Evolutionary conservation across 805 yeast genomes (phyloP).

Genomic region (Wickerhamomyces rabaulensis): DNA sequence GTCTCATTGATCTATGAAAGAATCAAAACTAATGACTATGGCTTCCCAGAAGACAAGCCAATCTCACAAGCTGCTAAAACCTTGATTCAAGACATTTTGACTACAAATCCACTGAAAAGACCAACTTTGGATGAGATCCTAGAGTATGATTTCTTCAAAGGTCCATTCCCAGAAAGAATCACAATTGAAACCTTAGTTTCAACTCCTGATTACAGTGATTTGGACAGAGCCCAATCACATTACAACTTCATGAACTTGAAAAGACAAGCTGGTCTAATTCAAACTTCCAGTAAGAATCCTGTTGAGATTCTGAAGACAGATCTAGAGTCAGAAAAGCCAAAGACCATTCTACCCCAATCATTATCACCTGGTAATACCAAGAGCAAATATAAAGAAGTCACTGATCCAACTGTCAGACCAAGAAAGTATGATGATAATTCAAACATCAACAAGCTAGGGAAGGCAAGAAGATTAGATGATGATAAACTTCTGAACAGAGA

Average conservation of each 20-base stretch:
- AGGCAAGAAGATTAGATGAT: conserved; percentile 33
- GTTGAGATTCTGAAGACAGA: conserved; percentile 67
- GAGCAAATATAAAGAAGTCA: conserved; percentile 69
- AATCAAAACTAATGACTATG: conserved; percentile 75
- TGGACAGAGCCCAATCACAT: conserved; percentile 57
- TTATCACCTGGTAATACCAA: conserved; percentile 91
- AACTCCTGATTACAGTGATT: conserved; percentile 52
- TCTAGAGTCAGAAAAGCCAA: conserved; percentile 62
- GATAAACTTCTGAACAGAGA: conserved; percentile 11
- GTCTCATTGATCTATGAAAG: conserved; percentile 89
- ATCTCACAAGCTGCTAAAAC: conserved; percentile 68
- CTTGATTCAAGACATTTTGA: conserved; percentile 67
- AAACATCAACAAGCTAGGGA: conserved; percentile 27
- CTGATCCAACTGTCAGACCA: conserved; percentile 21
- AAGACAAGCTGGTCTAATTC: conserved; percentile 55
- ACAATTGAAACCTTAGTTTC: conserved; percentile 57
- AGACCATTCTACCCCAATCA: conserved; percentile 75
- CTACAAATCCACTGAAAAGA: conserved; percentile 73
- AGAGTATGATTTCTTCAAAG: conserved; percentile 82
- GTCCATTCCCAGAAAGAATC: conserved; percentile 72
- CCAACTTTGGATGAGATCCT: conserved; percentile 77
- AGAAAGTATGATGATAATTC: conserved; percentile 27
- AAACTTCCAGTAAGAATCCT: conserved; percentile 46
- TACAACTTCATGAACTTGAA: conserved; percentile 64
- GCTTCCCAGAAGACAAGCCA: conserved; percentile 65